Evolutionary conservation across 1,284 basidiomycete species (phyloP).

Genomic region (Wolfiporia cocos): DNA sequence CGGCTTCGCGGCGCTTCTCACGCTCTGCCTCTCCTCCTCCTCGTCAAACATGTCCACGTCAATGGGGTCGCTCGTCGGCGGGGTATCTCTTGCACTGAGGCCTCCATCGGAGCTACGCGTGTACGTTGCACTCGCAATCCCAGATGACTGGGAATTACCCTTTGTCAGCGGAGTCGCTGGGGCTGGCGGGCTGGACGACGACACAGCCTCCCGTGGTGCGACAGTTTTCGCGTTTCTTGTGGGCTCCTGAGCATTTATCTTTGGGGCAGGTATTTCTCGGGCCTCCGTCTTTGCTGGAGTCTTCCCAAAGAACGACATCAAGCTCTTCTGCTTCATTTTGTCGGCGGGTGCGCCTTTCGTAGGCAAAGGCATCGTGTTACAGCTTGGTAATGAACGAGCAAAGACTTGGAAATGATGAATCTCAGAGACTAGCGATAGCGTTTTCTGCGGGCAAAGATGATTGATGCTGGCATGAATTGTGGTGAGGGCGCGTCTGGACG

Average conservation of each 20-base stretch:
- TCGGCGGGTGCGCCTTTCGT: conserved; percentile 12
- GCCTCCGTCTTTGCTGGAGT: conserved; percentile 18
- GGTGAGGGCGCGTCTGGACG: not conserved
- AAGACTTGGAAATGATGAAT: not conserved
- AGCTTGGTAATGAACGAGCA: not conserved
- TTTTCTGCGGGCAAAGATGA: too few species aligned
- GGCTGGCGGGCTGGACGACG: conserved; percentile 19
- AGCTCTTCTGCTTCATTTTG: conserved; percentile 65
- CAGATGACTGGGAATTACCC: conserved; percentile 19
- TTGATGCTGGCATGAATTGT: not conserved
- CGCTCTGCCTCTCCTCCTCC: conserved; percentile 34
- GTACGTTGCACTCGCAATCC: conserved; percentile 29
- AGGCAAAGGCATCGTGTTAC: not conserved
- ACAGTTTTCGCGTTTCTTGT: conserved; percentile 11
- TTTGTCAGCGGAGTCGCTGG: conserved; percentile 24
- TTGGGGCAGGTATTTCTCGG: conserved; percentile 20
- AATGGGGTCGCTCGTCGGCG: conserved; percentile 69
- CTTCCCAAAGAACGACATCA: conserved; percentile 65
- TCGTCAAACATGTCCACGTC: conserved; percentile 66
- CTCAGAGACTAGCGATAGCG: too few species aligned
- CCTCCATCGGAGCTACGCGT: conserved; percentile 43
- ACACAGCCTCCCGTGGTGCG: conserved; percentile 10
- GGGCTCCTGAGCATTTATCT: conserved; percentile 10
- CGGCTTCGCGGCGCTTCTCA: conserved; percentile 2
- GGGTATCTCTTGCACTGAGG: conserved; percentile 48